Base-by-base conservation (phyloP, 164 flowering plant species). In the Vitis labrusca region DNA sequence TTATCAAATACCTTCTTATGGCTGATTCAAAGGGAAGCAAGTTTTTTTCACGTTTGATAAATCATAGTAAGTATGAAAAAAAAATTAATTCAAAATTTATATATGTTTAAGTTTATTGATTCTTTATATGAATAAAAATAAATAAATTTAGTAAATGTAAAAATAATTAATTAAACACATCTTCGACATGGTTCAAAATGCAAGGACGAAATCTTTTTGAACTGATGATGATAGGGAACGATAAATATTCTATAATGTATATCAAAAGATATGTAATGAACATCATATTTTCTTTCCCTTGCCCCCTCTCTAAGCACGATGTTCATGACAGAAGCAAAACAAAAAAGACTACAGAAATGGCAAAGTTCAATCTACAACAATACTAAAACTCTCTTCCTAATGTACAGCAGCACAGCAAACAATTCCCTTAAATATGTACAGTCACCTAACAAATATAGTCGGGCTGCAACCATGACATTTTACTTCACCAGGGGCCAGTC, bases 401-500 rank as follows among this genome's bases (percentile, higher is more conserved):
- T 61, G 64, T 76, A 71, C 52, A 64, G 50, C 76, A 19, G 61
- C 8, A 61, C 68, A 70, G 61, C 49, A 70, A 51, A 27, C 11
- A 17, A 50, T 49, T 61, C 63, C 79, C 64, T 17, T 70, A 61
- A 57, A 75, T 82, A 77, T 83, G 76, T 79, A 82, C 86, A 82
- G 30, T 77, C 50, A 67, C 48, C 68, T 56, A 50, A 32, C 70
- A 66, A 60, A 51, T 53, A 68, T 16, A 3, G 16, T 71, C 19
- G 17, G 37, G 50, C 49, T 15, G 14, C 19, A 44, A 53, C 10
- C 67, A 12, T 27, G 0, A 15, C 57, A 5, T 47, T 48, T 32
- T 53, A 63, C 66, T 79, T 78, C 59, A 92, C 96, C 92, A 90
- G 1, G 89, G 94, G 37, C 92, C 88, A 14, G 92, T 85, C 66